Conservation (phyloP, 768 basidiomycete genomes). For the Piloderma croceum region DNA sequence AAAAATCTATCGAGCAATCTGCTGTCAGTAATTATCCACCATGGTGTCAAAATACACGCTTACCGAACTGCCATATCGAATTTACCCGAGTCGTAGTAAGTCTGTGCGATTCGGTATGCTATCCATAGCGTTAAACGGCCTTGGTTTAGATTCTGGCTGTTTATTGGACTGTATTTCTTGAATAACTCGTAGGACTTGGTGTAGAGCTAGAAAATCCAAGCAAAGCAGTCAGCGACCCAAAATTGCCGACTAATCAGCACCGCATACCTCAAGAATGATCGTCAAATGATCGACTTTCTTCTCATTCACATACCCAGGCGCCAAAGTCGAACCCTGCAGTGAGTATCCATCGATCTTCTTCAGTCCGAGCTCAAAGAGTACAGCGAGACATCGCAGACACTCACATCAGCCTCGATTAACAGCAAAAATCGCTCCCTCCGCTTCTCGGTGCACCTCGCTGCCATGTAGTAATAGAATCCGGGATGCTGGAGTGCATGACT, state of each 20-base stretch:
- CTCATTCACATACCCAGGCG: conserved; percentile 83
- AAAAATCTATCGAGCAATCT: conserved; percentile 58
- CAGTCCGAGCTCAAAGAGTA: conserved; percentile 1
- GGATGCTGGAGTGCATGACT: conserved; percentile 83
- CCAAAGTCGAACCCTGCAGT: conserved; percentile 15
- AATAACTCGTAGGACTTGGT: conserved; percentile 93
- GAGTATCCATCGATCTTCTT: conserved; percentile 2
- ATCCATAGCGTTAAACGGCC: conserved; percentile 85
- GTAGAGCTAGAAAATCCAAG: conserved; percentile 54
- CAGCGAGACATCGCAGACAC: not conserved
- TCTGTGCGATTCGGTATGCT: conserved; percentile 84
- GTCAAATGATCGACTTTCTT: conserved; percentile 87
- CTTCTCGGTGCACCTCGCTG: conserved; percentile 79
- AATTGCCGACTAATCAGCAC: no score
- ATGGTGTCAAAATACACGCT: conserved; percentile 17
- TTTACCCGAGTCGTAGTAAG: conserved; percentile 74
- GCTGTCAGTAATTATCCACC: not conserved
- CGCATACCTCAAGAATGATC: conserved; percentile 74
- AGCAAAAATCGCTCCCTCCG: conserved; percentile 62
- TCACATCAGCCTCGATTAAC: conserved; percentile 54
- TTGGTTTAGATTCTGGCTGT: conserved; percentile 45
- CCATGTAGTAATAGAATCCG: conserved; percentile 88
- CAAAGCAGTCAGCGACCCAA: no score
- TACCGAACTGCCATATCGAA: conserved; percentile 86
- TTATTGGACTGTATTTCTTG: conserved; percentile 60